These are phyloP conservation scores for Scytalidium lignicola DNA, from an alignment of 2,329 filamentous ascomycete genomes.

Conservation along the genomic window DNA sequence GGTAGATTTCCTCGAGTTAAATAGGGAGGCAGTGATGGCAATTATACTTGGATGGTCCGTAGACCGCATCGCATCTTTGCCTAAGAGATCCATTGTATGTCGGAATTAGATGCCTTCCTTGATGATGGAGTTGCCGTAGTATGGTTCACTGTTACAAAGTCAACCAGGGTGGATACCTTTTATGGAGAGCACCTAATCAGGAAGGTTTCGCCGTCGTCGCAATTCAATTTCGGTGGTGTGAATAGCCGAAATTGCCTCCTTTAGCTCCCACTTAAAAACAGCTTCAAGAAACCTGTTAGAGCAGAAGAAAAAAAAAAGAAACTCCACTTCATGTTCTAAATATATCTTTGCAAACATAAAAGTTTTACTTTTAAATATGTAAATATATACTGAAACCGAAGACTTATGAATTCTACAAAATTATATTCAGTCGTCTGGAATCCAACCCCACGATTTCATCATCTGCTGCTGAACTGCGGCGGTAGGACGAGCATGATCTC, in stretches of 20 bases:
- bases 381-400: too few species aligned
- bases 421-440: neutral
- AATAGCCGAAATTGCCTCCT: neutral
- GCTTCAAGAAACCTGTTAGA: too few species aligned
- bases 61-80: neutral
- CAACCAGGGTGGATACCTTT: neutral
- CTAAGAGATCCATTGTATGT: neutral
- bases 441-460: constrained; percentile 45
- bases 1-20: neutral
- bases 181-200: neutral
- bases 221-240: too few species aligned
- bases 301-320: too few species aligned
- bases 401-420: too few species aligned
- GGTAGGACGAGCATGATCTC: constrained; percentile 48
- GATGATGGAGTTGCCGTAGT: neutral
- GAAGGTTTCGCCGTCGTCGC: neutral
- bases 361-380: too few species aligned
- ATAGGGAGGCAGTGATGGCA: neutral
- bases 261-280: too few species aligned
- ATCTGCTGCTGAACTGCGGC: constrained; percentile 40
- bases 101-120: neutral
- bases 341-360: too few species aligned
- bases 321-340: too few species aligned
- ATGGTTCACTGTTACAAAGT: neutral
- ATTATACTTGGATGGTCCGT: neutral